These are phyloP conservation scores for Neurospora intermedia DNA, from an alignment of 495 filamentous ascomycete genomes.

Conservation along the genomic window DNA sequence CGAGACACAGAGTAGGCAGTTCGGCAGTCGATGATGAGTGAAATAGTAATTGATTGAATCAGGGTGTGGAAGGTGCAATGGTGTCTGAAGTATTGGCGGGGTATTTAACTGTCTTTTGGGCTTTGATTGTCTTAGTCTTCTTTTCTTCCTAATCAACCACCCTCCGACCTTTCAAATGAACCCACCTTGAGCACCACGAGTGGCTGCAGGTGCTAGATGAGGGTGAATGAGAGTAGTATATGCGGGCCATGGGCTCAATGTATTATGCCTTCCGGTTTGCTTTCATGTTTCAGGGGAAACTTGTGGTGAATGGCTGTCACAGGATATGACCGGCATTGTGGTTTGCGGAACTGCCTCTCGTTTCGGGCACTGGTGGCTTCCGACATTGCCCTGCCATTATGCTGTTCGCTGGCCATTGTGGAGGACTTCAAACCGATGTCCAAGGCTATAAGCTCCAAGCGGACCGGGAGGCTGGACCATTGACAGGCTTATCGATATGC, in stretches of 20 bases:
- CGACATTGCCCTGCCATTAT: neutral
- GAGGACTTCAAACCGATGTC: neutral
- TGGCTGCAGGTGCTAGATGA: neutral
- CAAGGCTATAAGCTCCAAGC: neutral
- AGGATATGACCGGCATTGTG: neutral
- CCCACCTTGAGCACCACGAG: too few relatives aligned
- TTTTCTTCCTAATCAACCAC: too few relatives aligned
- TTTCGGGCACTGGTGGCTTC: neutral
- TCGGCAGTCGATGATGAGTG: neutral
- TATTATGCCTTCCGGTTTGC: neutral
- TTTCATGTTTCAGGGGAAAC: neutral
- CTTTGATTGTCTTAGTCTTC: too few relatives aligned
- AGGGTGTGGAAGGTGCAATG: too few relatives aligned
- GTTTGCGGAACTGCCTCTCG: neutral
- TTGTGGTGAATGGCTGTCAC: neutral
- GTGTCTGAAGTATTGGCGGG: too few relatives aligned
- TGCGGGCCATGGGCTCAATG: neutral
- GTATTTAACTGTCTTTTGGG: too few relatives aligned
- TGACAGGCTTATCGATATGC: neutral
- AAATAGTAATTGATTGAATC: neutral
- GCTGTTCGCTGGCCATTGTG: neutral
- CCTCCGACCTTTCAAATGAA: too few relatives aligned
- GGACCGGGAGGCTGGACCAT: neutral
- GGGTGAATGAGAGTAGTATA: neutral
- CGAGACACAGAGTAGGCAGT: slow-evolving; percentile 19